Base-by-base conservation (phyloP, 2,329 filamentous ascomycete species). In the Botrytis byssoidea region DNA sequence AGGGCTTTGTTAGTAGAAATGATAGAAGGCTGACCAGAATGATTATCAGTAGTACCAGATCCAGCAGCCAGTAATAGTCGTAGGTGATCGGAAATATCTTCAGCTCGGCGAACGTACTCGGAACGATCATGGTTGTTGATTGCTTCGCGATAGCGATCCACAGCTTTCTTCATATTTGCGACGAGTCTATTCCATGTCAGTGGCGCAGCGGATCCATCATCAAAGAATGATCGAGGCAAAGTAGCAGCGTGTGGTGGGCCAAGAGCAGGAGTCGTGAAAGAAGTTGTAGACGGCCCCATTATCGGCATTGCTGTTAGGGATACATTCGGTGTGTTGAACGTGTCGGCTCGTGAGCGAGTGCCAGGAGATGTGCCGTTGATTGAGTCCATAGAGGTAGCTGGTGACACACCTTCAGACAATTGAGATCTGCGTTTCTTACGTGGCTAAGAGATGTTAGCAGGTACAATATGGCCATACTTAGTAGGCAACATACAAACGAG, bases 11-110 rank as follows among this genome's bases (percentile, higher is more conserved):
- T 99, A 8, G 94, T 97, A 10, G 95, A 98, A 74, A 99, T 99
- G 79, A 99, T 98, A n/a, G 96, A 98, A 7, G 96, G 96, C 78
- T 98, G 97, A 60, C 96, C 96, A 32, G 96, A 98, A 82, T 99
- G 96, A 81, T 99, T 99, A 83, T 99, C 96, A 0, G 96, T 99
- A 2, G 96, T 99, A 72, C 95, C 94, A 48, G 96, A 99, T 14
- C 95, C 96, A 72, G 96, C 96, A 44, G 95, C 95, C n/a, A 99
- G 89, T 12, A 99, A 88, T 77, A 98, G 87, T 72, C 96, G 92
- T 73, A 99, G 86, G 82, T 99, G 95, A 81, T 99, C 96, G 8
- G 96, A 98, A 70, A 99, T 98, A 81, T 99, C 95, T 83, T 99
- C 96, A n/a, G 96, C 96, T 76, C 93, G 89, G 74, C 92, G 91